phyloP scores from a whole-genome alignment of 441 rosid species.

The Sinapis alba region DNA sequence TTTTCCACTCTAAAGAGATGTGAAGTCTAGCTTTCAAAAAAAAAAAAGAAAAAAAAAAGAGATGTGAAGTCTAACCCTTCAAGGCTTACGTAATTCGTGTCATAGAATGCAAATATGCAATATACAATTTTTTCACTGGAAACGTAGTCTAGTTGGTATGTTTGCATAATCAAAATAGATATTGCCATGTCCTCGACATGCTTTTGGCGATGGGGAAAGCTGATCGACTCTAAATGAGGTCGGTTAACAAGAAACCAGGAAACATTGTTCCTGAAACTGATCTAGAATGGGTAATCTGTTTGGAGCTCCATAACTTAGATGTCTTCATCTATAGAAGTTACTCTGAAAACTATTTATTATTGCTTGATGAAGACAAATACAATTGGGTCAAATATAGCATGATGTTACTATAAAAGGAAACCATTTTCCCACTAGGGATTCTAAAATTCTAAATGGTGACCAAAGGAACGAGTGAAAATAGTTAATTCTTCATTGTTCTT shows the following conservation, averaged over 20 bases:
- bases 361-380: neutral
- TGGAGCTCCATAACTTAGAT: neutral
- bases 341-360: neutral
- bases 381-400: neutral
- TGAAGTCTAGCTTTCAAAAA: too few species aligned
- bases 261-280: conserved; percentile 67
- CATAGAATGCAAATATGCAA: neutral
- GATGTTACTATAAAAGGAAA: neutral
- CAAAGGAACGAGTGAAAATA: too few species aligned
- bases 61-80: too few species aligned
- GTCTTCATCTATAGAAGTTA: neutral
- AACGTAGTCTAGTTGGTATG: neutral
- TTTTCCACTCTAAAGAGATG: too few species aligned
- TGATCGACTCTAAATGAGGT: conserved; percentile 49
- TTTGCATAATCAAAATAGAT: conserved; percentile 47
- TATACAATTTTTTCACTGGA: too few species aligned
- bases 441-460: too few species aligned
- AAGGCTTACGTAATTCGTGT: neutral
- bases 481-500: too few species aligned
- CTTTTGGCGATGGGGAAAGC: conserved; percentile 65
- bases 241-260: conserved; percentile 86
- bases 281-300: conserved; percentile 22
- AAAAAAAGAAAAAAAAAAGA: too few species aligned
- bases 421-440: neutral
- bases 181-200: conserved; percentile 81